phyloP scores from a whole-genome alignment of 257 asterid species.

The Vinca minor region DNA sequence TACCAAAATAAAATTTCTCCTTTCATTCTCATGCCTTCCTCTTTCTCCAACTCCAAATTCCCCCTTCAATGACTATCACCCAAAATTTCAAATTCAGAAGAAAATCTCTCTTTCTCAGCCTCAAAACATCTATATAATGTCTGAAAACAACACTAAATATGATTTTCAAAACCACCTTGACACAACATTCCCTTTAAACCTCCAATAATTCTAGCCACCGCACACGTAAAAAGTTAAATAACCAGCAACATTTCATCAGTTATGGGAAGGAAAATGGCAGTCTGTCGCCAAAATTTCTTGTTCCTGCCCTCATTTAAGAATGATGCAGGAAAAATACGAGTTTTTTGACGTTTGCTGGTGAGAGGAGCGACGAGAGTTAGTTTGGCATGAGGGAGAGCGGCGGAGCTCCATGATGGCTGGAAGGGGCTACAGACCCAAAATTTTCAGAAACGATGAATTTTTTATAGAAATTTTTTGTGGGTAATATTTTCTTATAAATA shows the following conservation, averaged over 20 bases:
- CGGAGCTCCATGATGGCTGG: too few species aligned
- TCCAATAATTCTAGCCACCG: conserved; percentile 14
- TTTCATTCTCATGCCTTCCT: background rate
- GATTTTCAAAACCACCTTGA: conserved; percentile 41
- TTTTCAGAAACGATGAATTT: too few species aligned
- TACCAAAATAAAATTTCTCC: too few species aligned
- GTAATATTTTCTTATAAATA: too few species aligned
- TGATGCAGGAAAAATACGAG: background rate
- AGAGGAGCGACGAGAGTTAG: too few species aligned
- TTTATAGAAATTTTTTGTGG: too few species aligned
- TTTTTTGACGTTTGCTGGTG: too few species aligned
- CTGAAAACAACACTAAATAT: conserved; percentile 33
- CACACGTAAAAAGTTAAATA: conserved; percentile 27
- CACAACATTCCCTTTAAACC: conserved; percentile 27
- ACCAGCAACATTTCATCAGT: conserved; percentile 10
- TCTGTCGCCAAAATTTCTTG: background rate
- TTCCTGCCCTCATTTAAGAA: background rate
- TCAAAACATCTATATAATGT: conserved; percentile 7
- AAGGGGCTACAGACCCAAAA: too few species aligned
- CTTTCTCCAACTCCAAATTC: background rate
- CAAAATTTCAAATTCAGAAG: conserved; percentile 9
- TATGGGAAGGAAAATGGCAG: conserved; percentile 38
- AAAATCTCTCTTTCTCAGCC: conserved; percentile 28
- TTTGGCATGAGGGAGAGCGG: too few species aligned
- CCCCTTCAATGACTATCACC: conserved; percentile 30